Base-by-base conservation (phyloP, 768 basidiomycete species). In the Mycena floridula region DNA sequence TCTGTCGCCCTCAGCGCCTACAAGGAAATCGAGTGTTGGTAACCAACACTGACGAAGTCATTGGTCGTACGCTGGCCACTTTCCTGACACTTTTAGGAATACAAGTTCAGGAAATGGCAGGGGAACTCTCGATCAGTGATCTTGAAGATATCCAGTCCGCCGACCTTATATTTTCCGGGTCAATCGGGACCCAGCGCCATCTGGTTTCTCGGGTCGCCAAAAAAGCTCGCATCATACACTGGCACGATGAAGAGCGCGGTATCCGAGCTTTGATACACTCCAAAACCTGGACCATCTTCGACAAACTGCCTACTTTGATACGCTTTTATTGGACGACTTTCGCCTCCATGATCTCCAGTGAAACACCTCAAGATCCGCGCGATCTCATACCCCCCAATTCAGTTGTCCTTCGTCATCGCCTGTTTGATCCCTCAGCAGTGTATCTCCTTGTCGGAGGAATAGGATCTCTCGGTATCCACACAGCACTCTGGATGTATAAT, bases 401-500 rank as follows among this genome's bases (percentile, higher is more conserved):
- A 21, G 21, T 35, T 37, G 13, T 25, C 13, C 16, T 42, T 25
- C 38, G 9, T 21, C 38, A 25, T 26, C 25, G 37, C 18, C 26
- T 56, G 26, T 56, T 63, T 46, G 43, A 51, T 25, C 42, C 50
- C 5, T 36, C 50, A n/a, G 57, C 59, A 37, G 32, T 54, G 25
- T 63, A 47, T 25, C 27, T 43, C 2, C 25, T 47, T 12, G 27
- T 50, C 12, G 28, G 35, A 26, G 38, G 30, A 44, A 40, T 32
- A 15, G 21, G 27, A 16, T 18, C 37, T 27, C 12, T 24, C 25
- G n/a, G 36, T 21, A 23, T 26, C 25, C 40, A 25, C 12, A 25
- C 25, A 15, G 30, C 15, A 32, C 45, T 9, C 16, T 70, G 64
- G 60, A 65, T 73, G 65, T 70, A 71, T 48, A 42, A 63, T 55